Conservation (phyloP, 208 protist species). For the Phytomonas sp. region DNA sequence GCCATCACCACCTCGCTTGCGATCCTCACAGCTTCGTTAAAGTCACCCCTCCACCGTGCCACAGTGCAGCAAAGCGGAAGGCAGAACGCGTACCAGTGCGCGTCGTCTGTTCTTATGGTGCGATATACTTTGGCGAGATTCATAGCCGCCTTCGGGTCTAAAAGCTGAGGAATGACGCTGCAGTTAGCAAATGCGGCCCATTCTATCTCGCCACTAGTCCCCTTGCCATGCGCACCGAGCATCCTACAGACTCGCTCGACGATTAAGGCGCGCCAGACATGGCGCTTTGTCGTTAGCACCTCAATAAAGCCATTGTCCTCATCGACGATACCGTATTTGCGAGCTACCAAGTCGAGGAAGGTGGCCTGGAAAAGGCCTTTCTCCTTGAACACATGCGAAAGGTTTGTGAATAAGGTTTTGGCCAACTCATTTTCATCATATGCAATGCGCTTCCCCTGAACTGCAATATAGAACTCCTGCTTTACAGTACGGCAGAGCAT, state of each 20-base stretch:
- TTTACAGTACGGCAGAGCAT: constrained; percentile 71
- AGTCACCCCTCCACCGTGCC: constrained; percentile 50
- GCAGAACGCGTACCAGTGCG: constrained; percentile 73
- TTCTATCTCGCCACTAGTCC: constrained; percentile 17
- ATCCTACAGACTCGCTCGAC: constrained; percentile 53
- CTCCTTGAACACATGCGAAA: constrained; percentile 40
- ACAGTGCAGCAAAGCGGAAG: constrained; percentile 58
- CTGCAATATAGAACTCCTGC: constrained; percentile 78
- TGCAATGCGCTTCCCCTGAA: constrained; percentile 72
- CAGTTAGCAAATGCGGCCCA: constrained; percentile 45
- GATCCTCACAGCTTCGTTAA: constrained; percentile 35
- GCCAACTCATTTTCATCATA: constrained; percentile 53
- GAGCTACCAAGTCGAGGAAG: constrained; percentile 46
- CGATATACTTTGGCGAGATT: constrained; percentile 37
- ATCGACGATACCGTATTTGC: constrained; percentile 71
- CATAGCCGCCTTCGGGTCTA: constrained; percentile 34
- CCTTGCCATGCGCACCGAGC: constrained; percentile 32
- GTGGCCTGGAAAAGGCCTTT: constrained; percentile 25
- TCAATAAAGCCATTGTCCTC: constrained; percentile 53
- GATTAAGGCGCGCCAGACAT: constrained; percentile 30
- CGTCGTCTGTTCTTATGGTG: constrained; percentile 29
- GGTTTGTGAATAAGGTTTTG: constrained; percentile 38
- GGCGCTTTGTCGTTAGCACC: constrained; percentile 26
- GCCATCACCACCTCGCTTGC: constrained; percentile 31
- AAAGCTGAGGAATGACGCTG: constrained; percentile 43